A percentile compares a stretch with the other conserved stretches of the same genome.
Conservation (phyloP, 495 filamentous ascomycete species). For the Neurospora sp. region DNA sequence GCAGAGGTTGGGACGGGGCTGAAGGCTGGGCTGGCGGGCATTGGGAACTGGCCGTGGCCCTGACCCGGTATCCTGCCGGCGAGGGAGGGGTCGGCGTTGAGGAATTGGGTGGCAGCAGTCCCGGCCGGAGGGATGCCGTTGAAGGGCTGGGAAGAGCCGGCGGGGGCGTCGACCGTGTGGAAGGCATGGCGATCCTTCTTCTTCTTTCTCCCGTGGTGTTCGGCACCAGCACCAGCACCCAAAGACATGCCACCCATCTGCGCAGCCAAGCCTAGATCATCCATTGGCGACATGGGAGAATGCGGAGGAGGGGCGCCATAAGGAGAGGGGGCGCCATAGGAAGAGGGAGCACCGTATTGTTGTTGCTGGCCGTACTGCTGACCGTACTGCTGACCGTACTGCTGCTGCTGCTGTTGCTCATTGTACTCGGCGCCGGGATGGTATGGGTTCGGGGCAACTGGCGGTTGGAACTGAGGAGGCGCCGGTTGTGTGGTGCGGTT, state of each 20-base stretch:
- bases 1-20: constrained; percentile 44
- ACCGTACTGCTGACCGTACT: constrained; percentile 17
- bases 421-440: constrained; percentile 48
- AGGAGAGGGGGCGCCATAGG: constrained; percentile 12
- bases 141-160: constrained; percentile 53
- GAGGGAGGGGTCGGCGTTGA: constrained; percentile 51
- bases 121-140: constrained; percentile 53
- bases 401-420: constrained; percentile 15
- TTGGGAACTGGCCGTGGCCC: constrained; percentile 47
- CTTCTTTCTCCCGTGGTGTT: constrained; percentile 49
- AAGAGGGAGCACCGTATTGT: constrained; percentile 24
- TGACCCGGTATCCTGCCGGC: constrained; percentile 15
- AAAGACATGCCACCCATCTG: constrained; percentile 82
- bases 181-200: constrained; percentile 95
- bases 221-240: constrained; percentile 40
- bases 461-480: constrained; percentile 47
- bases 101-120: constrained; percentile 52
- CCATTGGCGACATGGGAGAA: constrained; percentile 5
- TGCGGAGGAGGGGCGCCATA: constrained; percentile 4
- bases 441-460: constrained; percentile 43
- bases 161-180: constrained; percentile 70
- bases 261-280: constrained; percentile 56
- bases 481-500: constrained; percentile 47
- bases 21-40: constrained; percentile 48
- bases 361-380: constrained; percentile 8